Evolutionary conservation across 495 filamentous ascomycete genomes (phyloP).

Genomic region (Xylaria curta): DNA sequence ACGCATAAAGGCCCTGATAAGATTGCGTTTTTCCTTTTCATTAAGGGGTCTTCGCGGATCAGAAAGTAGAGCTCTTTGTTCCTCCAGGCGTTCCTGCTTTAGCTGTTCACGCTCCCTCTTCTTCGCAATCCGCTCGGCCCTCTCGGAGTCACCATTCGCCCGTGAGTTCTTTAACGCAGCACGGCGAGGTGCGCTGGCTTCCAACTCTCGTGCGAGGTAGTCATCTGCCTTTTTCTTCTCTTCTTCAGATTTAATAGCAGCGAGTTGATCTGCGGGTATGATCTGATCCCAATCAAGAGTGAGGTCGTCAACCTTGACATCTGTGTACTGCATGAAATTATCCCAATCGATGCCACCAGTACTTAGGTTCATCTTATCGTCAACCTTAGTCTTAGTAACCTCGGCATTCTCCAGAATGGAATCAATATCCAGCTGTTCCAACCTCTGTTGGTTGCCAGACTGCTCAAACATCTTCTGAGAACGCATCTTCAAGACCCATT

Average conservation of each 20-base stretch:
- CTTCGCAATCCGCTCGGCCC: conserved; percentile 90
- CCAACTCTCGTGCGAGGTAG: conserved; percentile 81
- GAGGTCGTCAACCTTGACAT: conserved; percentile 91
- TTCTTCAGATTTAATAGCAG: conserved; percentile 86
- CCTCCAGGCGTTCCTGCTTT: conserved; percentile 63
- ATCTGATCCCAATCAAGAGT: conserved; percentile 91
- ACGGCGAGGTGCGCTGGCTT: conserved; percentile 86
- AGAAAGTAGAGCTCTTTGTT: conserved; percentile 61
- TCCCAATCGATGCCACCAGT: conserved; percentile 88
- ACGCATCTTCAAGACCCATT: conserved; percentile 88
- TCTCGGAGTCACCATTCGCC: conserved; percentile 71
- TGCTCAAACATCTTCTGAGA: conserved; percentile 98
- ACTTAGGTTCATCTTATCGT: conserved; percentile 63
- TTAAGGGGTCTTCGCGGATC: conserved; percentile 87
- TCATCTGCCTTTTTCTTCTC: conserved; percentile 80
- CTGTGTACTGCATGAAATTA: conserved; percentile 92
- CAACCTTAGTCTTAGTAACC: conserved; percentile 90
- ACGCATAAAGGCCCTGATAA: conserved; percentile 84
- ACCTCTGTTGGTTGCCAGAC: conserved; percentile 89
- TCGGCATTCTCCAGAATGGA: conserved; percentile 95
- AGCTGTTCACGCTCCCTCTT: conserved; percentile 83
- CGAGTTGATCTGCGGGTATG: conserved; percentile 91
- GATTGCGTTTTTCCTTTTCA: conserved; percentile 89
- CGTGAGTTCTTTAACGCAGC: conserved; percentile 58
- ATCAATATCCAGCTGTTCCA: conserved; percentile 98